These are phyloP conservation scores for Pythium utonaiense DNA, from an alignment of 352 stramenopile genomes.

Conservation along the genomic window DNA sequence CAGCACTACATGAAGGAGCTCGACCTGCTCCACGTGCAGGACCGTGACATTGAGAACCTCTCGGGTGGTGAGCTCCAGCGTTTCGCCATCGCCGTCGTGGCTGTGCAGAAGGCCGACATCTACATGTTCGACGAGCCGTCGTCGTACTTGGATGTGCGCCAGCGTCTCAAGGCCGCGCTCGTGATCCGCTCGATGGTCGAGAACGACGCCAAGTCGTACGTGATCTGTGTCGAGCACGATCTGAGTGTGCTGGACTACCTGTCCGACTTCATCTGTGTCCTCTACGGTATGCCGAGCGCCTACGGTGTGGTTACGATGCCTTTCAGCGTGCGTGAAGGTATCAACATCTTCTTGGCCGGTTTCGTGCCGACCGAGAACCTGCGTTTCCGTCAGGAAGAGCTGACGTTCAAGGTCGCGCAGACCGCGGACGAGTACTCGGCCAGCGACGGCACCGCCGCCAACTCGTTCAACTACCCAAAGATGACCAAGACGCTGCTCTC, in stretches of 20 bases:
- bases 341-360: constrained; percentile 99
- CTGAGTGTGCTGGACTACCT: constrained; percentile 99
- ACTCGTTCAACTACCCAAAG: constrained; percentile 93
- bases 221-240: constrained; percentile 99
- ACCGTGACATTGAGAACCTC: constrained; percentile 95
- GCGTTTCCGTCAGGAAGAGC: constrained; percentile 97
- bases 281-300: constrained; percentile 97
- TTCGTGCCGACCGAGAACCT: constrained; percentile 99
- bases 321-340: constrained; percentile 98
- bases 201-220: constrained; percentile 88
- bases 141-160: constrained; percentile 99
- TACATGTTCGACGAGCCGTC: constrained; percentile 99
- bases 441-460: constrained; percentile 86
- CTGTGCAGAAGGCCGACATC: constrained; percentile 95
- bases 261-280: constrained; percentile 99
- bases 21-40: constrained; percentile 96
- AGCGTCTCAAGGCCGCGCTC: constrained; percentile 96
- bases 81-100: constrained; percentile 97
- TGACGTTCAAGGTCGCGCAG: constrained; percentile 98
- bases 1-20: constrained; percentile 88
- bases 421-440: constrained; percentile 84
- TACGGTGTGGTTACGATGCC: constrained; percentile 99
- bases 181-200: constrained; percentile 98
- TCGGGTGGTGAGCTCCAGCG: constrained; percentile 99
- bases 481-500: constrained; percentile 99